phyloP scores from a whole-genome alignment of 768 basidiomycete genomes.

The Filobasidium wieringae region DNA sequence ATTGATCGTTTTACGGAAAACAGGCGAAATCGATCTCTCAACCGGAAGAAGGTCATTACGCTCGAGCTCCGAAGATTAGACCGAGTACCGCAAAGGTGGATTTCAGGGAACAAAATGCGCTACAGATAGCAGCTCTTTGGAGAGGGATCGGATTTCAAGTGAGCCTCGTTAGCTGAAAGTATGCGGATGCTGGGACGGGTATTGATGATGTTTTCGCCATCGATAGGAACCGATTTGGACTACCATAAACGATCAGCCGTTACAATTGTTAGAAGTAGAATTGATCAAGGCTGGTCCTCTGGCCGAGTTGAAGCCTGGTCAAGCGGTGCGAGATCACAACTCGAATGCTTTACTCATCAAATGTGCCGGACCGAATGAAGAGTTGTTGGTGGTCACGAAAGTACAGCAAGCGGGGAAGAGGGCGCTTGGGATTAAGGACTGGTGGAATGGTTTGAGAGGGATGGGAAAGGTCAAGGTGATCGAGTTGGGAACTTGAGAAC shows the following conservation, averaged over 20 bases:
- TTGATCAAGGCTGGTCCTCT: background rate
- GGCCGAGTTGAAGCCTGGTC: slow-evolving; percentile 26
- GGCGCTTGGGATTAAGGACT: slow-evolving; percentile 51
- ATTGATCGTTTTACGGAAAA: no score
- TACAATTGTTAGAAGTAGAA: slow-evolving; percentile 39
- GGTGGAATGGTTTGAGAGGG: slow-evolving; percentile 60
- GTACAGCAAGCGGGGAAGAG: slow-evolving; percentile 55
- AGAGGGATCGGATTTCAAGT: slow-evolving; percentile 64
- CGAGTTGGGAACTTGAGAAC: background rate
- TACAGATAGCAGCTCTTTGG: slow-evolving; percentile 47
- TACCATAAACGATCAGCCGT: slow-evolving; percentile 39
- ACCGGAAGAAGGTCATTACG: slow-evolving; percentile 25
- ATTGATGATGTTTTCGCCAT: slow-evolving; percentile 39
- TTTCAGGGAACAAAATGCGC: slow-evolving; percentile 51
- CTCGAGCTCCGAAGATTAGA: slow-evolving; percentile 54
- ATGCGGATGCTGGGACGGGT: slow-evolving; percentile 29
- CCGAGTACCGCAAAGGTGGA: slow-evolving; percentile 48
- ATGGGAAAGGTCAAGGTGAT: background rate
- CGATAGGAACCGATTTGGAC: slow-evolving; percentile 25
- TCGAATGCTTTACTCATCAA: background rate
- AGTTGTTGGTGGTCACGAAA: slow-evolving; percentile 44
- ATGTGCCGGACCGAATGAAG: background rate
- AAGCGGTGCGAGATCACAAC: slow-evolving; percentile 12
- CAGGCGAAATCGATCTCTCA: slow-evolving; percentile 51
- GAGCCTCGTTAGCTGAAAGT: slow-evolving; percentile 1